A percentile compares a stretch with the other conserved stretches of the same genome.
Evolutionary conservation across 805 yeast species (phyloP).

Genomic region (Clavispora asparagi): DNA sequence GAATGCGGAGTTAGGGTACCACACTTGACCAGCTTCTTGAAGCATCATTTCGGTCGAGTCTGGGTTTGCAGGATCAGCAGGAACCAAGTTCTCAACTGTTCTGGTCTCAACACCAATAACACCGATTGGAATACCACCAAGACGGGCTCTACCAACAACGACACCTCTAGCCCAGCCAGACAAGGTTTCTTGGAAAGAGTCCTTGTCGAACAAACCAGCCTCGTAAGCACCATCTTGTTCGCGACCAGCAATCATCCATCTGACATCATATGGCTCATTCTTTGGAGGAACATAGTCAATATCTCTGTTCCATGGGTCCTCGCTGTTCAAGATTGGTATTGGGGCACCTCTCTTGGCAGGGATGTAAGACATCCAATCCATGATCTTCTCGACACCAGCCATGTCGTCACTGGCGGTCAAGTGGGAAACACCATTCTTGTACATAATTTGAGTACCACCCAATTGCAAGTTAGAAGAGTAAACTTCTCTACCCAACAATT

Average conservation of each 20-base stretch:
- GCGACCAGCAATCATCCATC: slow-evolving; percentile 92
- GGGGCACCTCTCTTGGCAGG: slow-evolving; percentile 89
- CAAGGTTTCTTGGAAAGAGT: slow-evolving; percentile 91
- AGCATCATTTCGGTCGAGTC: slow-evolving; percentile 81
- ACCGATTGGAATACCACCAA: slow-evolving; percentile 99
- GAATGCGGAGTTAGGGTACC: slow-evolving; percentile 99
- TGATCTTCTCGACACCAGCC: slow-evolving; percentile 91
- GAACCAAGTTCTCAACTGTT: slow-evolving; percentile 79
- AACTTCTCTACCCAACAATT: slow-evolving; percentile 93
- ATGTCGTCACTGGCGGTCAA: slow-evolving; percentile 94
- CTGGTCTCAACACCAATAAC: slow-evolving; percentile 95
- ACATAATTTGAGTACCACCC: slow-evolving; percentile 99
- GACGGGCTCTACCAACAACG: slow-evolving; percentile 96
- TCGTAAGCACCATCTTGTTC: slow-evolving; percentile 68
- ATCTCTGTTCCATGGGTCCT: slow-evolving; percentile 91
- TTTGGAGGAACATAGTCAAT: slow-evolving; percentile 74
- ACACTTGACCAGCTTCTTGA: slow-evolving; percentile 98
- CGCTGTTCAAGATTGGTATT: slow-evolving; percentile 79
- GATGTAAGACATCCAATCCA: slow-evolving; percentile 92
- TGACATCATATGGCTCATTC: slow-evolving; percentile 77
- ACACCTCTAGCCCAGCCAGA: slow-evolving; percentile 99
- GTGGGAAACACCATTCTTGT: slow-evolving; percentile 96
- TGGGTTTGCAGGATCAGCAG: slow-evolving; percentile 99
- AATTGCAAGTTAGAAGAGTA: slow-evolving; percentile 94
- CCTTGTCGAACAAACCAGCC: slow-evolving; percentile 85